Evolutionary conservation across 495 filamentous ascomycete species (phyloP).

Genomic region (Penicillium paxilli): DNA sequence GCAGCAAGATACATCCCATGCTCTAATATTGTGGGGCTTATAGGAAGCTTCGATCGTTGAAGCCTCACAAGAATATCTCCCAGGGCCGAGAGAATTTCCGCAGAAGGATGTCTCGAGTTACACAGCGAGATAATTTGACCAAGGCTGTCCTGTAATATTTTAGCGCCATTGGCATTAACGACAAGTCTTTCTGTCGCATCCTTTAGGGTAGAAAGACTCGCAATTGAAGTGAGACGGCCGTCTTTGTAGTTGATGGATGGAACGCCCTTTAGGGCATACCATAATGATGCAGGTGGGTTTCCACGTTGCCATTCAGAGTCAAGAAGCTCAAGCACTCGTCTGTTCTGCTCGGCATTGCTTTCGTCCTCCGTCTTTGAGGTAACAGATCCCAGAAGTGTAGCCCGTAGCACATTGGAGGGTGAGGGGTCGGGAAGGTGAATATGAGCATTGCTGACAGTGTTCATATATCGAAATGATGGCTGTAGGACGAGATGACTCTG

Average conservation of each 20-base stretch:
- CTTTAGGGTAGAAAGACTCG: slow-evolving; percentile 7
- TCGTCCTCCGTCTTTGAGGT: not conserved
- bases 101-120: slow-evolving; percentile 15
- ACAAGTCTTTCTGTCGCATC: slow-evolving; percentile 23
- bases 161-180: slow-evolving; percentile 2
- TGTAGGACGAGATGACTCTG: not conserved
- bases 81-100: slow-evolving; percentile 30
- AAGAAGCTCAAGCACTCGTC: slow-evolving; percentile 17
- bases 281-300: slow-evolving; percentile 21
- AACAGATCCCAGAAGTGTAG: slow-evolving; percentile 23
- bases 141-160: slow-evolving; percentile 10
- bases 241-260: slow-evolving; percentile 1
- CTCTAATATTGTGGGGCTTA: slow-evolving; percentile 9
- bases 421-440: slow-evolving; percentile 17
- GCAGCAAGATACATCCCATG: slow-evolving; percentile 33
- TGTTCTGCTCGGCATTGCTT: slow-evolving; percentile 1
- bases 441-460: not conserved
- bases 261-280: slow-evolving; percentile 23
- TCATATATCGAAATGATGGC: not conserved
- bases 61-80: slow-evolving; percentile 30
- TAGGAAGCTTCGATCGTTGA: slow-evolving; percentile 6
- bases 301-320: slow-evolving; percentile 24
- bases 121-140: slow-evolving; percentile 13
- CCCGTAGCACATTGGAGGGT: slow-evolving; percentile 33
- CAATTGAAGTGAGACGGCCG: slow-evolving; percentile 7